Percentiles rank a stretch among this genome's conserved stretches.
phyloP scores from a whole-genome alignment of 2,329 filamentous ascomycete genomes.

The Aspergillus terreus region DNA sequence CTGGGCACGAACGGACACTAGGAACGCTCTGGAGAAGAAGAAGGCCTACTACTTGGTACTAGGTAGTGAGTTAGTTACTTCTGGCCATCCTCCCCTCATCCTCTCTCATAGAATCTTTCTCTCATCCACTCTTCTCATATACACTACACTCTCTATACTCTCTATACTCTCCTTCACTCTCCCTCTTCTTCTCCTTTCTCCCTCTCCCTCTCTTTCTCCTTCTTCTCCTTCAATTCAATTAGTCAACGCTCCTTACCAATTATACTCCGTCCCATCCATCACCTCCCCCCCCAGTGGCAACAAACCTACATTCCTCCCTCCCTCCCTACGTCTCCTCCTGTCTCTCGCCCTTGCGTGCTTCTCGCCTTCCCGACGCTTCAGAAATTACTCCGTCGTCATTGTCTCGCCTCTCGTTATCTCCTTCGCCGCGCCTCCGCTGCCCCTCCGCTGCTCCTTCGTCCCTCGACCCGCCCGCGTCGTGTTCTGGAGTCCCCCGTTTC shows the following conservation, averaged over 20 bases:
- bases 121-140: slow-evolving; percentile 1
- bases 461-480: not conserved
- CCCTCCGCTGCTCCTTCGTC: not conserved
- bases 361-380: not conserved
- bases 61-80: not conserved
- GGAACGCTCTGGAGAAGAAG: too few species aligned
- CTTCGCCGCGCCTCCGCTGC: too few species aligned
- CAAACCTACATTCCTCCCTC: not conserved
- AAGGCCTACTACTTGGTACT: too few species aligned
- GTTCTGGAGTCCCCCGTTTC: not conserved
- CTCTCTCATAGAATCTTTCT: not conserved
- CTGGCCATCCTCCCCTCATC: not conserved
- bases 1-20: too few species aligned
- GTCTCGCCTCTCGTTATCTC: not conserved
- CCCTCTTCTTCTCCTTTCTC: slow-evolving; percentile 2
- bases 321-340: not conserved
- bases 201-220: not conserved
- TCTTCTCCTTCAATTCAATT: not conserved
- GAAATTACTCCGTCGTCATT: slow-evolving; percentile 2
- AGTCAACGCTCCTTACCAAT: not conserved
- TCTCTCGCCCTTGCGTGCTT: not conserved
- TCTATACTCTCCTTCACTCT: not conserved
- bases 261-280: too few species aligned
- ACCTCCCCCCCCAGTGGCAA: too few species aligned
- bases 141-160: slow-evolving; percentile 12